Evolutionary conservation across 2,329 filamentous ascomycete species (phyloP).

Genomic region (Xylariales sp.): DNA sequence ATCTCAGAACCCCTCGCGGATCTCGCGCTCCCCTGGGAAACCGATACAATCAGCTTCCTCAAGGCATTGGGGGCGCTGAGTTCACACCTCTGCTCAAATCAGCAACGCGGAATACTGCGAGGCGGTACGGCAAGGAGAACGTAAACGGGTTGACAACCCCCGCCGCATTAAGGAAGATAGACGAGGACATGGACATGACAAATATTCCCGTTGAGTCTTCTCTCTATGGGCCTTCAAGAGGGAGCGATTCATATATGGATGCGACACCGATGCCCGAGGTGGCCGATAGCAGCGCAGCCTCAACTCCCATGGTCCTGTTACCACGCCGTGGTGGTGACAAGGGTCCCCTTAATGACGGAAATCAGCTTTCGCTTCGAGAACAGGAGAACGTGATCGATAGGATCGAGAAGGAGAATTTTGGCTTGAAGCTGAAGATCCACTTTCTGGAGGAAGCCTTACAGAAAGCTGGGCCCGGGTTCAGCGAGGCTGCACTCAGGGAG

Average conservation of each 20-base stretch:
- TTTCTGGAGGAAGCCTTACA: constrained; percentile 88
- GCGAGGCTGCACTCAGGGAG: constrained; percentile 82
- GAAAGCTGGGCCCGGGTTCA: constrained; percentile 85
- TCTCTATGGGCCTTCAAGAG: constrained; percentile 58
- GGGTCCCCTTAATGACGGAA: constrained; percentile 75
- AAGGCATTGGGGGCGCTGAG: constrained; percentile 64
- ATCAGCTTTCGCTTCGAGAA: constrained; percentile 85
- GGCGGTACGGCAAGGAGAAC: constrained; percentile 58
- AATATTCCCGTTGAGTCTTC: constrained; percentile 71
- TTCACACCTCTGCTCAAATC: constrained; percentile 93
- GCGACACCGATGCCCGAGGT: constrained; percentile 72
- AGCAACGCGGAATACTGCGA: constrained; percentile 67
- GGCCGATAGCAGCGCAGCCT: constrained; percentile 73
- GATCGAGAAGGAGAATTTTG: constrained; percentile 98
- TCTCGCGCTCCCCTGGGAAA: constrained; percentile 64
- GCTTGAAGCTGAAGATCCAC: constrained; percentile 93
- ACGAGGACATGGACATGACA: constrained; percentile 65
- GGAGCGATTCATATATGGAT: constrained; percentile 53
- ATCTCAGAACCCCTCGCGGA: constrained; percentile 68
- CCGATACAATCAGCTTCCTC: constrained; percentile 62
- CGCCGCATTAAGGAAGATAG: constrained; percentile 59
- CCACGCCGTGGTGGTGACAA: constrained; percentile 59
- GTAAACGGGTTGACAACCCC: constrained; percentile 62
- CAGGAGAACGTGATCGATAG: constrained; percentile 94
- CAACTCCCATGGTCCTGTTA: constrained; percentile 73